Conservation (phyloP, 2,329 filamentous ascomycete species). For the Corynespora cassiicola region DNA sequence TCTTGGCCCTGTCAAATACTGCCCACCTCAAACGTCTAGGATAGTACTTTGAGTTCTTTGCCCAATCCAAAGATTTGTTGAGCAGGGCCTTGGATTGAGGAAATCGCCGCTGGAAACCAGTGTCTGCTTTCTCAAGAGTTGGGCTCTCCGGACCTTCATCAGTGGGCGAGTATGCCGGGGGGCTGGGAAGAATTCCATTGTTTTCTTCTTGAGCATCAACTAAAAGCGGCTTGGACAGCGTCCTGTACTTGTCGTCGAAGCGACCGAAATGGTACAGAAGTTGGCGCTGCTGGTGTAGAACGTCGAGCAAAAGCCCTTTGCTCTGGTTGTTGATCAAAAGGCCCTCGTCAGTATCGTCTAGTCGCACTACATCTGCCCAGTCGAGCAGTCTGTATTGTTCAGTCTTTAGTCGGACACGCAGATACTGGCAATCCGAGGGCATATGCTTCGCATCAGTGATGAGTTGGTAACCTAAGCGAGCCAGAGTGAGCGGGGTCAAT, state of each 20-base stretch:
- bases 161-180: constrained; percentile 18
- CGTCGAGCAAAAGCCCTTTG: constrained; percentile 41
- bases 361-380: constrained; percentile 42
- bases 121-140: constrained; percentile 19
- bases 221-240: constrained; percentile 34
- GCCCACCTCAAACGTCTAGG: constrained; percentile 42
- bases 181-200: constrained; percentile 14
- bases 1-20: constrained; percentile 34
- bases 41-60: constrained; percentile 29
- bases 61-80: constrained; percentile 36
- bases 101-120: constrained; percentile 33
- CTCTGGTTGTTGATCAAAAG: constrained; percentile 39
- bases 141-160: constrained; percentile 13
- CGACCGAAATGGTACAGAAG: constrained; percentile 39
- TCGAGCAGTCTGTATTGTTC: constrained; percentile 47
- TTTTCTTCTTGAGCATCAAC: constrained; percentile 26
- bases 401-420: constrained; percentile 44
- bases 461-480: constrained; percentile 45
- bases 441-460: constrained; percentile 44
- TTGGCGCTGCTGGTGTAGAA: constrained; percentile 42
- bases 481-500: too few species aligned
- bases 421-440: constrained; percentile 36
- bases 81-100: constrained; percentile 34
- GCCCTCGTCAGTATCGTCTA: constrained; percentile 40
- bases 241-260: constrained; percentile 37